Evolutionary conservation across 352 stramenopile species (phyloP).

Genomic region (Phytophthora megakarya): DNA sequence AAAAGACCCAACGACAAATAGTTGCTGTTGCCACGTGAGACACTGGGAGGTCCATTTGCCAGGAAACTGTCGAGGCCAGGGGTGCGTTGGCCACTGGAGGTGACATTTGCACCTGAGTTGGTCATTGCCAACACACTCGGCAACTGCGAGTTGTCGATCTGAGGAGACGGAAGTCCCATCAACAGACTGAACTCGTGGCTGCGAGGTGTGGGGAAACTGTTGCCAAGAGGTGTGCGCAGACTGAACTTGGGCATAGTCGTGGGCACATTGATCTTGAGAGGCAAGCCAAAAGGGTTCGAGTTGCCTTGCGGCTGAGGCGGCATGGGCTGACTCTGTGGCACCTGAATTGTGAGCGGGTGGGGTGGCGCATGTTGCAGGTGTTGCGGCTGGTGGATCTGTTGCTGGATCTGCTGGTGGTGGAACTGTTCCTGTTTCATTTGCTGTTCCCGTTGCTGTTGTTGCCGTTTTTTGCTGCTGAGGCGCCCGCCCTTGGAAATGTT

Average conservation of each 20-base stretch:
- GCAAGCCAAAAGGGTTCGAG: constrained; percentile 60
- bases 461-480: constrained; percentile 71
- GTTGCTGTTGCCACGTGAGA: constrained; percentile 52
- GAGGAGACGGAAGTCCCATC: constrained; percentile 66
- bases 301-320: constrained; percentile 27
- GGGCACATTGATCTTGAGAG: constrained; percentile 77
- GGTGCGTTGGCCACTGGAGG: constrained; percentile 29
- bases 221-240: constrained; percentile 63
- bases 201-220: constrained; percentile 69
- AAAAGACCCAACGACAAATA: constrained; percentile 68
- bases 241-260: constrained; percentile 72
- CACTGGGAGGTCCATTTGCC: constrained; percentile 52
- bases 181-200: constrained; percentile 74
- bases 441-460: constrained; percentile 72
- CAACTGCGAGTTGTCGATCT: constrained; percentile 80
- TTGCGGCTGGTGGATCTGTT: constrained; percentile 56
- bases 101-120: constrained; percentile 42
- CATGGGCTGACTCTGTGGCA: constrained; percentile 39
- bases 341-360: constrained; percentile 38
- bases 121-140: constrained; percentile 73
- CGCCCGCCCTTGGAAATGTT: constrained; percentile 81
- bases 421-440: constrained; percentile 81
- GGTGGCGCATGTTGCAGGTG: constrained; percentile 33
- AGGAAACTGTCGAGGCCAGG: constrained; percentile 54
- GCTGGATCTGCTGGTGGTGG: constrained; percentile 73